phyloP scores from a whole-genome alignment of 1,284 basidiomycete genomes.

The Vanrija humicola region DNA sequence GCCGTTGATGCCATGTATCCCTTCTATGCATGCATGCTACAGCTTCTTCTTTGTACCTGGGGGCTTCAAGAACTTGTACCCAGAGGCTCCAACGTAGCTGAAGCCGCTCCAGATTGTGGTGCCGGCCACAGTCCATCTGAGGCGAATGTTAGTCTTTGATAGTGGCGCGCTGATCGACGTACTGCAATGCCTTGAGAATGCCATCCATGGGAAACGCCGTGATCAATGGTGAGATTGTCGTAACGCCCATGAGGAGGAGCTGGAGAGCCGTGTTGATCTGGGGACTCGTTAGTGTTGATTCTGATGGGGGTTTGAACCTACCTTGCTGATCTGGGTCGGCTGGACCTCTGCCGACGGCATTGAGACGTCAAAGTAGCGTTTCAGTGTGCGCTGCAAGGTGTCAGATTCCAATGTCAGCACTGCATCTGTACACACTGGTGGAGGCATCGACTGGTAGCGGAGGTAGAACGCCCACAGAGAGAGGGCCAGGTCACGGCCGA shows the following conservation, averaged over 20 bases:
- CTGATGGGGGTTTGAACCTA: slow-evolving; percentile 39
- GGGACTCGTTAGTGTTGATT: slow-evolving; percentile 5
- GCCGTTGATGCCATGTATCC: no score
- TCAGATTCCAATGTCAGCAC: slow-evolving; percentile 4
- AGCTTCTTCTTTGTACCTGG: slow-evolving; percentile 7
- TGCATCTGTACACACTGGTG: slow-evolving; percentile 60
- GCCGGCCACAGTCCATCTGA: slow-evolving; percentile 74
- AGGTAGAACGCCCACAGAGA: slow-evolving; percentile 91
- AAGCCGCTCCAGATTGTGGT: slow-evolving; percentile 91
- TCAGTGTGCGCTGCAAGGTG: slow-evolving; percentile 71
- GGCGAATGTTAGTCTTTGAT: background rate
- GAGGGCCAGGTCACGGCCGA: slow-evolving; percentile 83
- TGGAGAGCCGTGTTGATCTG: slow-evolving; percentile 92
- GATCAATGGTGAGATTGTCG: slow-evolving; percentile 77
- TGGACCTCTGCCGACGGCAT: slow-evolving; percentile 90
- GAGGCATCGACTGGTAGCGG: slow-evolving; percentile 81
- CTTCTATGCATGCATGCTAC: background rate
- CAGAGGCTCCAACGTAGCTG: slow-evolving; percentile 76
- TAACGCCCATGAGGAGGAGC: slow-evolving; percentile 79
- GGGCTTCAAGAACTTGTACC: slow-evolving; percentile 56
- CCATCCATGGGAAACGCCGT: slow-evolving; percentile 56
- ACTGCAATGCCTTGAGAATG: slow-evolving; percentile 62
- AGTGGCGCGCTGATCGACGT: slow-evolving; percentile 25
- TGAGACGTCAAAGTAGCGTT: slow-evolving; percentile 90
- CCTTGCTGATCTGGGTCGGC: slow-evolving; percentile 87